These are phyloP conservation scores for Arthroderma uncinatum DNA, from an alignment of 2,329 filamentous ascomycete species.

Conservation along the genomic window DNA sequence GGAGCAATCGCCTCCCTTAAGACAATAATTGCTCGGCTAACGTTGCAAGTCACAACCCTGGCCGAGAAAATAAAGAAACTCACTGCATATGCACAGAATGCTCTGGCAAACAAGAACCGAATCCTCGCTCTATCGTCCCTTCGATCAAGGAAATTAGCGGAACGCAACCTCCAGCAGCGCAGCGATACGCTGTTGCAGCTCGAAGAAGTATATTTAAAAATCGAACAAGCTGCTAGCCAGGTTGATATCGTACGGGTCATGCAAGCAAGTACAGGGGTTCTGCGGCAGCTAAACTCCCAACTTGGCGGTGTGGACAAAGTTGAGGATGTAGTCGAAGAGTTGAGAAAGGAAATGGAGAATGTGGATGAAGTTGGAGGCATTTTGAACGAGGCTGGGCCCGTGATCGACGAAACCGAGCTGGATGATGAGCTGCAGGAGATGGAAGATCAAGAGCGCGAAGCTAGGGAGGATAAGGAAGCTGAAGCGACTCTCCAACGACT, in stretches of 20 bases:
- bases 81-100: slow-evolving; percentile 51
- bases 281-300: slow-evolving; percentile 62
- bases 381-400: slow-evolving; percentile 51
- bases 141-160: slow-evolving; percentile 69
- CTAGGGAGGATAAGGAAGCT: slow-evolving; percentile 40
- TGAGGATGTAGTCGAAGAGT: slow-evolving; percentile 60
- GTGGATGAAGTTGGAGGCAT: slow-evolving; percentile 73
- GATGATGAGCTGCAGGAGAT: slow-evolving; percentile 77
- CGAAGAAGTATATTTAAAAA: slow-evolving; percentile 68
- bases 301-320: slow-evolving; percentile 67
- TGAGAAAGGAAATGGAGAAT: slow-evolving; percentile 69
- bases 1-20: slow-evolving; percentile 68
- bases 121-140: slow-evolving; percentile 66
- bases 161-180: slow-evolving; percentile 60
- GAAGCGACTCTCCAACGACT: slow-evolving; percentile 39
- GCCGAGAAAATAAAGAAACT: slow-evolving; percentile 42
- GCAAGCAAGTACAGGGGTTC: slow-evolving; percentile 61
- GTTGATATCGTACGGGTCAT: slow-evolving; percentile 74
- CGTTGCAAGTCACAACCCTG: slow-evolving; percentile 55
- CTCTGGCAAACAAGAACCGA: slow-evolving; percentile 61
- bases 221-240: slow-evolving; percentile 77
- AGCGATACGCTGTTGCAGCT: slow-evolving; percentile 66
- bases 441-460: slow-evolving; percentile 48
- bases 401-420: slow-evolving; percentile 68
- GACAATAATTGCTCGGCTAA: slow-evolving; percentile 58